A percentile compares a stretch with the other conserved stretches of the same genome.
Evolutionary conservation across 495 filamentous ascomycete species (phyloP).

Genomic region (Podospora appendiculata): DNA sequence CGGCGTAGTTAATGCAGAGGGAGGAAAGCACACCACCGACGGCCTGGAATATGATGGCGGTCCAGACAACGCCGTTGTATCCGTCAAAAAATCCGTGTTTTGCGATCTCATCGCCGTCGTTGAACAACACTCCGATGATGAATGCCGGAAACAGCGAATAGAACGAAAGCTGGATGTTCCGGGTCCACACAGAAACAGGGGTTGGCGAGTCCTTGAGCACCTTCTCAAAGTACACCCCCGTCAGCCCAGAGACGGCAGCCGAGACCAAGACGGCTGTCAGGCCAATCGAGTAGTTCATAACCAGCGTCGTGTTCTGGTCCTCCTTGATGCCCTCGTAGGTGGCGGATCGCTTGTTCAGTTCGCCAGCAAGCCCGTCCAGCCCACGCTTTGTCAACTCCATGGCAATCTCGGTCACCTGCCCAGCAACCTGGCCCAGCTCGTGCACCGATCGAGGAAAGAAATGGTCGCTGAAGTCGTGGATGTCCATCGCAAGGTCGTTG

Average conservation of each 20-base stretch:
- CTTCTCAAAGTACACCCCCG: slow-evolving; percentile 91
- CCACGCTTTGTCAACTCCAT: slow-evolving; percentile 41
- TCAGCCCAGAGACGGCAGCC: slow-evolving; percentile 71
- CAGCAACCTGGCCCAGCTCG: slow-evolving; percentile 44
- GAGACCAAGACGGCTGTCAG: slow-evolving; percentile 68
- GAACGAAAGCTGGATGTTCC: slow-evolving; percentile 88
- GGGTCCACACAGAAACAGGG: slow-evolving; percentile 73
- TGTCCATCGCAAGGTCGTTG: slow-evolving; percentile 32
- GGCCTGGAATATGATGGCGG: slow-evolving; percentile 73
- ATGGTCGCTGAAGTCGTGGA: slow-evolving; percentile 50
- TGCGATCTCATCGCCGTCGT: slow-evolving; percentile 77
- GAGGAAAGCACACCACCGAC: slow-evolving; percentile 75
- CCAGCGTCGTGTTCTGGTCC: slow-evolving; percentile 58
- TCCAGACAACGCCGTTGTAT: slow-evolving; percentile 89
- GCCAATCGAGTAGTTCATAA: slow-evolving; percentile 71
- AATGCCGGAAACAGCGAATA: slow-evolving; percentile 85
- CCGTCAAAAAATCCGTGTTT: slow-evolving; percentile 85
- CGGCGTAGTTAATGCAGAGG: slow-evolving; percentile 77
- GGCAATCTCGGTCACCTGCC: slow-evolving; percentile 36
- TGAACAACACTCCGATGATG: slow-evolving; percentile 76
- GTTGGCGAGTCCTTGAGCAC: slow-evolving; percentile 74
- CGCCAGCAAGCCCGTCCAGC: slow-evolving; percentile 32
- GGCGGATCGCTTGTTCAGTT: slow-evolving; percentile 70
- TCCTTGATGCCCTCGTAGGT: slow-evolving; percentile 91
- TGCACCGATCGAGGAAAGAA: slow-evolving; percentile 69